Conservation (phyloP, 1,139 yeast genomes). For the Kluyveromyces sp. region DNA sequence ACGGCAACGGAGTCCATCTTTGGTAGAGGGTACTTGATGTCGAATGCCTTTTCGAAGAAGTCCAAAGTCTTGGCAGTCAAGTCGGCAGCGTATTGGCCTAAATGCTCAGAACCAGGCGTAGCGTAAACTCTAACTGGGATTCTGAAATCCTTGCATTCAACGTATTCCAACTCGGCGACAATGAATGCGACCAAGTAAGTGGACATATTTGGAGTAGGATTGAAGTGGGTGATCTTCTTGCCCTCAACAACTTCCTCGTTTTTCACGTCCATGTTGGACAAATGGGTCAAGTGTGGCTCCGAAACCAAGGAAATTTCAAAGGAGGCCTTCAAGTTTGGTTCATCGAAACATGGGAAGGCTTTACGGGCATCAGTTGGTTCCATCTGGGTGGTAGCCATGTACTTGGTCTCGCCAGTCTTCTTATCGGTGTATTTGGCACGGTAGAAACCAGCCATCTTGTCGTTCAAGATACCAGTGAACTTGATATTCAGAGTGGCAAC, state of each 20-base stretch:
- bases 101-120: conserved; percentile 60
- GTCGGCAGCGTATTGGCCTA: conserved; percentile 62
- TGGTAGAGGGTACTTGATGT: conserved; percentile 68
- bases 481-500: conserved; percentile 40
- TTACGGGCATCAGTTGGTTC: conserved; percentile 83
- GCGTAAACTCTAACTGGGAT: conserved; percentile 78
- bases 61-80: conserved; percentile 70
- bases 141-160: conserved; percentile 58
- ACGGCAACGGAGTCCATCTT: conserved; percentile 79
- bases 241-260: conserved; percentile 39
- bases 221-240: conserved; percentile 49
- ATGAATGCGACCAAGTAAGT: conserved; percentile 77
- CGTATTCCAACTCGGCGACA: conserved; percentile 69
- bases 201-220: conserved; percentile 69
- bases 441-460: conserved; percentile 75
- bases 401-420: conserved; percentile 51
- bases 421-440: conserved; percentile 62
- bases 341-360: conserved; percentile 80
- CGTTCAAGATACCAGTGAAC: conserved; percentile 66
- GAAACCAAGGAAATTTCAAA: conserved; percentile 56
- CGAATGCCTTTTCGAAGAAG: conserved; percentile 65
- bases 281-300: conserved; percentile 50
- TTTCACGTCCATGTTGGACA: conserved; percentile 67
- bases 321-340: conserved; percentile 69
- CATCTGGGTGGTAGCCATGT: conserved; percentile 74